Percentiles rank a stretch among this genome's conserved stretches.
Evolutionary conservation across 345 rosid genomes (phyloP).

Genomic region (Salix arbutifolia): DNA sequence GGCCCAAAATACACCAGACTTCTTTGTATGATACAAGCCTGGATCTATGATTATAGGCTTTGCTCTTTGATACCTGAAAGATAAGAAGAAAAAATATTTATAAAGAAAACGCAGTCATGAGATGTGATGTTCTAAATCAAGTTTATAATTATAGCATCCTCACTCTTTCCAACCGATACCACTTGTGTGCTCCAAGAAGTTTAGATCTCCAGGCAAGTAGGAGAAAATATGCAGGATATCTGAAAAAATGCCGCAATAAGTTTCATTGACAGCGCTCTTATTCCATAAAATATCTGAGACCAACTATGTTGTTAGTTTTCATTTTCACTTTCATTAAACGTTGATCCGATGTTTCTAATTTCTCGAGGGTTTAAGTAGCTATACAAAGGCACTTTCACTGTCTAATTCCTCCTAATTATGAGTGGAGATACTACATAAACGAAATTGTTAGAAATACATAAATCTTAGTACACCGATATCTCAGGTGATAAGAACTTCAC

Average conservation of each 20-base stretch:
- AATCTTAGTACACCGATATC: too few relatives aligned
- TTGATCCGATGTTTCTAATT: too few relatives aligned
- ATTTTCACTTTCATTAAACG: too few relatives aligned
- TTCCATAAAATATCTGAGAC: neutral
- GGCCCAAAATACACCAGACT: constrained; percentile 81
- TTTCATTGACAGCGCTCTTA: neutral
- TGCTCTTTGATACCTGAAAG: constrained; percentile 68
- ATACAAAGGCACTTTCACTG: too few relatives aligned
- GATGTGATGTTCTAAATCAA: neutral
- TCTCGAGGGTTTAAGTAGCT: too few relatives aligned
- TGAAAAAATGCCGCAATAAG: constrained; percentile 34
- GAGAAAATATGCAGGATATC: constrained; percentile 91
- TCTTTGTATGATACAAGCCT: constrained; percentile 77
- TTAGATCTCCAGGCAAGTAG: constrained; percentile 82
- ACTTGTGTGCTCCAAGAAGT: constrained; percentile 94
- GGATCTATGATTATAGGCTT: constrained; percentile 88
- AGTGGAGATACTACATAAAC: too few relatives aligned
- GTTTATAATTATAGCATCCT: constrained; percentile 26
- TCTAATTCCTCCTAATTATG: too few relatives aligned
- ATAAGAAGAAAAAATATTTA: neutral
- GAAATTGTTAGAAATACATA: too few relatives aligned
- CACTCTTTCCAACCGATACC: constrained; percentile 94
- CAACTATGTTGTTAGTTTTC: too few relatives aligned
- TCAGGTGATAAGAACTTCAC: too few relatives aligned
- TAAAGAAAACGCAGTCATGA: constrained; percentile 1